Percentiles rank a stretch among this genome's conserved stretches.
These are phyloP conservation scores for Aspergillus puulaauensis DNA, from an alignment of 2,329 filamentous ascomycete genomes.

Conservation along the genomic window DNA sequence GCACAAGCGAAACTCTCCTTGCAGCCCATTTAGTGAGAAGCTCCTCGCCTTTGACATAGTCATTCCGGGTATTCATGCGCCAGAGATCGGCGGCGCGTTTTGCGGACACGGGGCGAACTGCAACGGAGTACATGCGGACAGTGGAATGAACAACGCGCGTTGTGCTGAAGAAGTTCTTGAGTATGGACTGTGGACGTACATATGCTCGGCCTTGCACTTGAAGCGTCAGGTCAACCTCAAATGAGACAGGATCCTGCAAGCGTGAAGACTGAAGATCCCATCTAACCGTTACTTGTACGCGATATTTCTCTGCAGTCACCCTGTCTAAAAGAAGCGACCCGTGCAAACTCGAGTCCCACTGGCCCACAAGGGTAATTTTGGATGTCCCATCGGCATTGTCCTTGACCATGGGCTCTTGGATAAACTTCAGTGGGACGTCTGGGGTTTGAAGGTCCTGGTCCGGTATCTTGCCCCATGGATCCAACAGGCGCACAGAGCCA, in stretches of 20 bases:
- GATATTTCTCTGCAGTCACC: constrained; percentile 87
- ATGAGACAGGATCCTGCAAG: constrained; percentile 83
- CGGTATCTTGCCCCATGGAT: constrained; percentile 79
- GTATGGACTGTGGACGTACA: constrained; percentile 81
- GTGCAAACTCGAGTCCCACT: constrained; percentile 96
- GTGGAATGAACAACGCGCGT: constrained; percentile 84
- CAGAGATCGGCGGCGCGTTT: constrained; percentile 91
- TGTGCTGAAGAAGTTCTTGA: constrained; percentile 82
- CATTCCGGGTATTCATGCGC: constrained; percentile 91
- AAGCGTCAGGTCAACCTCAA: constrained; percentile 74
- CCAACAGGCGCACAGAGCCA: constrained; percentile 78
- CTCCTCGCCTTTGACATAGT: constrained; percentile 96
- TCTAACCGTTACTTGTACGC: constrained; percentile 79
- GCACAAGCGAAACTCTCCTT: constrained; percentile 84
- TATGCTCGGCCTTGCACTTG: constrained; percentile 84
- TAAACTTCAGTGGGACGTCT: constrained; percentile 74
- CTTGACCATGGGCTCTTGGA: constrained; percentile 74
- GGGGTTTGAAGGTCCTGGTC: constrained; percentile 71
- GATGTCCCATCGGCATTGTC: constrained; percentile 88
- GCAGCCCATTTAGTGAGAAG: constrained; percentile 80
- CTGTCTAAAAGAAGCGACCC: constrained; percentile 90
- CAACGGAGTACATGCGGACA: constrained; percentile 80
- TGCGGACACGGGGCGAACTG: constrained; percentile 82
- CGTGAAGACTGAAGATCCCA: constrained; percentile 86
- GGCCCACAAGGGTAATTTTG: constrained; percentile 80